phyloP scores from a whole-genome alignment of 495 filamentous ascomycete genomes.

The Podospora bellae-mahoneyi region DNA sequence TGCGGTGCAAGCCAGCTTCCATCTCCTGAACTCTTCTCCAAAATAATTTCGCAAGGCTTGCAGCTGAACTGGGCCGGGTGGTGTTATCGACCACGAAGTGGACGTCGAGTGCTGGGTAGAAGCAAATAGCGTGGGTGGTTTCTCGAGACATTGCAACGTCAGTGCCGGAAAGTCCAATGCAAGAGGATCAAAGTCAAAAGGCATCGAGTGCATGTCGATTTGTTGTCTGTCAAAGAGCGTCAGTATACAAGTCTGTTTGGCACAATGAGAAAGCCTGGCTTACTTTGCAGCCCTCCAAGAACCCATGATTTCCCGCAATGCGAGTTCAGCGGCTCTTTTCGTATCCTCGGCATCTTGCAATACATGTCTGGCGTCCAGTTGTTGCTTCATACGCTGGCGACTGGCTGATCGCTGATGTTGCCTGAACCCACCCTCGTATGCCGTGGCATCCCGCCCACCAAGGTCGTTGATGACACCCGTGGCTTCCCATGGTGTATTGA shows the following conservation, averaged over 20 bases:
- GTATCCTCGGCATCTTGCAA: constrained; percentile 64
- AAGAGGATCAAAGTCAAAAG: constrained; percentile 82
- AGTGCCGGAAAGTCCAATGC: constrained; percentile 77
- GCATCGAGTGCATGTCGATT: constrained; percentile 45
- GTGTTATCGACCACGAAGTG: constrained; percentile 69
- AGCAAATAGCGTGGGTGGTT: constrained; percentile 71
- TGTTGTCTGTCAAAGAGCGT: constrained; percentile 39
- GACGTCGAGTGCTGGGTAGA: constrained; percentile 65
- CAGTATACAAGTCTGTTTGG: constrained; percentile 23
- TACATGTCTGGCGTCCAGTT: constrained; percentile 57
- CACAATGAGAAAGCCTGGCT: constrained; percentile 20
- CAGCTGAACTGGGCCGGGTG: constrained; percentile 66
- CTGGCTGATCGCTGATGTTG: constrained; percentile 41
- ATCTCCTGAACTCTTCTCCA: constrained; percentile 59
- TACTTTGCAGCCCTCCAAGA: constrained; percentile 81
- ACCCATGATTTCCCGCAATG: constrained; percentile 72
- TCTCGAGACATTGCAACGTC: constrained; percentile 71
- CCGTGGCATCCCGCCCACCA: constrained; percentile 33
- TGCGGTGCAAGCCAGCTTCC: constrained; percentile 48
- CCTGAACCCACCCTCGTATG: constrained; percentile 27
- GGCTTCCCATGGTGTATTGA: constrained; percentile 60
- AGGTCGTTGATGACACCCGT: constrained; percentile 81
- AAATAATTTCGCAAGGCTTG: constrained; percentile 66
- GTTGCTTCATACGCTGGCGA: constrained; percentile 51
- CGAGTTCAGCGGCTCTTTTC: constrained; percentile 75